phyloP scores from a whole-genome alignment of 148 eudicot genomes.

The Euryodendron excelsum region DNA sequence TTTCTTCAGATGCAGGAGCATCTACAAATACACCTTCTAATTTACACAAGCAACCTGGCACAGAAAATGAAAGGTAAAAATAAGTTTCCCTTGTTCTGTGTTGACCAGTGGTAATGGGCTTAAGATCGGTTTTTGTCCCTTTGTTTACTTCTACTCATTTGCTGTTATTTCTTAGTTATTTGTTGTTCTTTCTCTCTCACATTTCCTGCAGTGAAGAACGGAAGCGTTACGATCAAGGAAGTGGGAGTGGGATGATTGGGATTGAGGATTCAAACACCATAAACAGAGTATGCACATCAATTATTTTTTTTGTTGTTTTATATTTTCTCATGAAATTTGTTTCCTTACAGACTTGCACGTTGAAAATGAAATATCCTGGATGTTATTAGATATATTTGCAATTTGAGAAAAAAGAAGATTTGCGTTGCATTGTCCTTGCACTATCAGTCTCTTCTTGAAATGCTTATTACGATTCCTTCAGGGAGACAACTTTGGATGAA shows the following conservation, averaged over 20 bases:
- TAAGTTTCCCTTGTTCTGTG: background rate
- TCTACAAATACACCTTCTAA: constrained; percentile 7
- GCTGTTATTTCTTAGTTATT: background rate
- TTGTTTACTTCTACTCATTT: background rate
- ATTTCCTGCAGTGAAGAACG: background rate
- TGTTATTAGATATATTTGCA: background rate
- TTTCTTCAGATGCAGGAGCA: constrained; percentile 10
- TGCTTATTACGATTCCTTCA: background rate
- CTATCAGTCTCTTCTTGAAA: constrained; percentile 1
- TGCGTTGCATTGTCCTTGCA: background rate
- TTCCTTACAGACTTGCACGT: background rate
- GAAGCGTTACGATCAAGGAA: background rate
- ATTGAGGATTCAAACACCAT: constrained; percentile 14
- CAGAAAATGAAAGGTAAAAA: constrained; percentile 7
- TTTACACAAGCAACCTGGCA: constrained; percentile 1
- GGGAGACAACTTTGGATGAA: background rate
- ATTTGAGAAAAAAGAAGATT: background rate
- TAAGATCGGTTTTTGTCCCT: background rate
- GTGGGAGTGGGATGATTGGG: background rate
- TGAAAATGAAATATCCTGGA: background rate
- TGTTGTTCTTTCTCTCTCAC: background rate
- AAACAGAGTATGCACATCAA: constrained; percentile 9
- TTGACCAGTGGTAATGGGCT: background rate
- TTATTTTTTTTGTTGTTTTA: background rate
- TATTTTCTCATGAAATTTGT: background rate